Evolutionary conservation across 2,329 filamentous ascomycete genomes (phyloP).

Genomic region (Diaporthe velutina): DNA sequence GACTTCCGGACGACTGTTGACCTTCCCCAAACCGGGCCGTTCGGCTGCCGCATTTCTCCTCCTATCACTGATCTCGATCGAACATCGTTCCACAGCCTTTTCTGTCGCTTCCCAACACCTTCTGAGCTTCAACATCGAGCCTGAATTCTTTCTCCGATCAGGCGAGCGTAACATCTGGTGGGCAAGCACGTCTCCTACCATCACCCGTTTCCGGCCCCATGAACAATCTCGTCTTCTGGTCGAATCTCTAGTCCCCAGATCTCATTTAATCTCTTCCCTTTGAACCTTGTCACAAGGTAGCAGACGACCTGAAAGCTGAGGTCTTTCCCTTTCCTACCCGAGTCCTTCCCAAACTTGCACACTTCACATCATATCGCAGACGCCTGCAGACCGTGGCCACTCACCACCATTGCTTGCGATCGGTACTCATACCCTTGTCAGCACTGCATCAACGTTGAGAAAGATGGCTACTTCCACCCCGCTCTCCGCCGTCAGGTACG

Average conservation of each 20-base stretch:
- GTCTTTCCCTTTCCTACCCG: neutral
- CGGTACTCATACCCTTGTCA: neutral
- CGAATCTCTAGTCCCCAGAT: too few relatives aligned
- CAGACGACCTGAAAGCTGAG: neutral
- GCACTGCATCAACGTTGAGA: neutral
- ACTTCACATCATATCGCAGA: neutral
- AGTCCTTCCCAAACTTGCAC: neutral
- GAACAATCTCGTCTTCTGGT: neutral
- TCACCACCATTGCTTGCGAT: neutral
- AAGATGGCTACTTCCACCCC: neutral
- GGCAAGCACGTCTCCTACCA: neutral
- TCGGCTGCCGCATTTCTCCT: neutral
- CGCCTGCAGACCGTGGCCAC: neutral
- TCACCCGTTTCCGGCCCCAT: neutral
- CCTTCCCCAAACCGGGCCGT: too few relatives aligned
- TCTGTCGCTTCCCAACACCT: neutral
- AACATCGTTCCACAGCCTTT: too few relatives aligned
- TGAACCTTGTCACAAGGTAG: neutral
- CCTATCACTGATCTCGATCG: fast-evolving
- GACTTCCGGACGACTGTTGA: too few relatives aligned
- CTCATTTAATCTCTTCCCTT: too few relatives aligned
- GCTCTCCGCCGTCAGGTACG: neutral
- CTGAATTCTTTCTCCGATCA: neutral
- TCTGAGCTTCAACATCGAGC: neutral
- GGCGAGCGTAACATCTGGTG: too few relatives aligned